Evolutionary conservation across 495 filamentous ascomycete species (phyloP), one percentile per base, ranked within the genome.

Genomic region (Lindgomyces ingoldianus): DNA sequence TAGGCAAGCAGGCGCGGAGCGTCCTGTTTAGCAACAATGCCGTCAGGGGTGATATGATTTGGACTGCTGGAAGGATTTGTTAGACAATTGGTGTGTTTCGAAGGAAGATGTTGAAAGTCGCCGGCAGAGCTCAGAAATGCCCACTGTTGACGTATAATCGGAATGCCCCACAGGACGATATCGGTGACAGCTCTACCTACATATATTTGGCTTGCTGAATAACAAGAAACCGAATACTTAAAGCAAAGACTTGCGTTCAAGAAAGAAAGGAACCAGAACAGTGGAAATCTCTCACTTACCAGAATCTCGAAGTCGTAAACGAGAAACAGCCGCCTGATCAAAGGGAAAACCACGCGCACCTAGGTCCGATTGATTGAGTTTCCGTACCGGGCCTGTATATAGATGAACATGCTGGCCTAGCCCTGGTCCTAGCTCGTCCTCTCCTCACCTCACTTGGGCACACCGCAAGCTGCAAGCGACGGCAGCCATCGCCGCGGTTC

Each of bases 401-500:
- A 55, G 52, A 55, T 33, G 22, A 36, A 55, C 33, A 39, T 39
- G 33, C 33, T 14, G 6, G 33, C 33, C 33, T 19, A 19, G n/a
- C 55, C 22, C 36, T 9, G 39, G 55, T n/a, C 55, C 55, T 12
- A 47, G 42, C 44, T 60, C 27, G n/a, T n/a, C n/a, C n/a, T n/a
- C n/a, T n/a, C n/a, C n/a, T n/a, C n/a, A n/a, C n/a, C n/a, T n/a
- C n/a, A n/a, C n/a, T n/a, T n/a, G n/a, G n/a, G n/a, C n/a, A n/a
- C n/a, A n/a, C n/a, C n/a, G n/a, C n/a, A n/a, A n/a, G n/a, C n/a
- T n/a, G n/a, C n/a, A n/a, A n/a, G n/a, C n/a, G n/a, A n/a, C n/a
- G n/a, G n/a, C n/a, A n/a, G n/a, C n/a, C n/a, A n/a, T n/a, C n/a
- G n/a, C n/a, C n/a, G n/a, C n/a, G n/a, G n/a, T n/a, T n/a, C n/a